Base-by-base conservation (phyloP, 805 yeast genomes). In the Starmerella stigmatis region DNA sequence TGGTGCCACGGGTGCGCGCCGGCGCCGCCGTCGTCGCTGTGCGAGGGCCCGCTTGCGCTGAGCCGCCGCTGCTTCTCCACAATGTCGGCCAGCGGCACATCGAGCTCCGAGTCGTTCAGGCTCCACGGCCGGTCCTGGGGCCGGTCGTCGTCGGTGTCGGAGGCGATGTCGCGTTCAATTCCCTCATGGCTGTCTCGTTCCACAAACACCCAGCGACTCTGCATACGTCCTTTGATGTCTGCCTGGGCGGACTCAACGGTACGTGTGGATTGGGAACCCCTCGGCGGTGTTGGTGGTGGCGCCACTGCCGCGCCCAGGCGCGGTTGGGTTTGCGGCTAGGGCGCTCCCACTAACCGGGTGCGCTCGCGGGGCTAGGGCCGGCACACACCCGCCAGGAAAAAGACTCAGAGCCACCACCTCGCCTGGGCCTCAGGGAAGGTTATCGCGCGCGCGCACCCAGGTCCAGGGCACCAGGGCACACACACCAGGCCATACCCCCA, bases 1-100 rank as follows among this genome's bases (percentile, higher is more conserved):
- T 32, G 33, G 28, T 38, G 41, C 26, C 9, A 19, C 12, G 41
- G 33, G 10, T 10, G 3, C 23, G 9, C 32, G 10, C 8, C 19
- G 33, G 19, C 26, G 41, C 26, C 19, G 17, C 6, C 26, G 12
- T n/a, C 40, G 15, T 20, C 27, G 38, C 13, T 21, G 15, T 34
- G 40, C 17, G 40, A 22, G 8, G 25, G 16, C 17, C 33, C 19
- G 21, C 33, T 22, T 10, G 41, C 43, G 36, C 50, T 45, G 25
- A 48, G 23, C 20, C 55, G 48, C 10, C 56, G 34, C 35, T 52
- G 56, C 37, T 50, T 52, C 43, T 52, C 56, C 13, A 52, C 47
- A 20, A 52, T 34, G 20, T 50, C 54, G 2, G 47, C 36, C 6
- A 52, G 54, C 26, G 54, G 51, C 13, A 50, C 51, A 10, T 51